Evolutionary conservation across 176 grass and related monocot species (phyloP), one percentile per base, ranked within the genome.

Genomic region (Guadua angustifolia): DNA sequence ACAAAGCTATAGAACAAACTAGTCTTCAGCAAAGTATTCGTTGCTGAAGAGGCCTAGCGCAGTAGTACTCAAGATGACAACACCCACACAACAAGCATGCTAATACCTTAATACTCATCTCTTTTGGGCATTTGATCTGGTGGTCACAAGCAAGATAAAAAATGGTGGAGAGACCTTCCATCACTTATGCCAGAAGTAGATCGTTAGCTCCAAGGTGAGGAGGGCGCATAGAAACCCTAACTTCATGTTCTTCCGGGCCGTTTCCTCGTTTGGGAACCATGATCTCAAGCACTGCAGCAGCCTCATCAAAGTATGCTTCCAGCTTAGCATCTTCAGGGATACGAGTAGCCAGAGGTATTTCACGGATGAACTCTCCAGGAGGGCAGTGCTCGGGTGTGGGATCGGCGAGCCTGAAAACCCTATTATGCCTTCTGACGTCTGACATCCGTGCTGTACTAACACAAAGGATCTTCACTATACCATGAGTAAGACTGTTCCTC

Each of bases 221-320:
- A 71, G 95, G 93, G 45, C 96, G 93, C 88, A 95, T 87, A 61
- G 91, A 99, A 43, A 99, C 91, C 45, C 83, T 90, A 38, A 99
- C 96, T 88, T 99, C 96, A 67, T 99, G 96, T 69, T 99, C 96
- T 87, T 99, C 96, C 3, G 93, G 91, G 4, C 87, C 96, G 42
- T 87, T 85, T 33, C 89, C 87, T 42, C 74, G 74, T 70, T 95
- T 99, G 14, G 96, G 96, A 45, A 99, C 96, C 82, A 99, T 92
- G 80, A 99, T 99, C 86, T 99, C 96, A 63, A 99, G 87, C 19
- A 92, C 89, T 39, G 93, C 88, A 64, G 92, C 82, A 3, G 87
- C 83, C 77, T 99, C 93, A 44, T 95, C 91, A 89, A 93, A 99
- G 78, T 89, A 99, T 1, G 96, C 96, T 78, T 99, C 96, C 57